phyloP scores from a whole-genome alignment of 2,329 filamentous ascomycete genomes.

The Clarireedia homoeocarpa region DNA sequence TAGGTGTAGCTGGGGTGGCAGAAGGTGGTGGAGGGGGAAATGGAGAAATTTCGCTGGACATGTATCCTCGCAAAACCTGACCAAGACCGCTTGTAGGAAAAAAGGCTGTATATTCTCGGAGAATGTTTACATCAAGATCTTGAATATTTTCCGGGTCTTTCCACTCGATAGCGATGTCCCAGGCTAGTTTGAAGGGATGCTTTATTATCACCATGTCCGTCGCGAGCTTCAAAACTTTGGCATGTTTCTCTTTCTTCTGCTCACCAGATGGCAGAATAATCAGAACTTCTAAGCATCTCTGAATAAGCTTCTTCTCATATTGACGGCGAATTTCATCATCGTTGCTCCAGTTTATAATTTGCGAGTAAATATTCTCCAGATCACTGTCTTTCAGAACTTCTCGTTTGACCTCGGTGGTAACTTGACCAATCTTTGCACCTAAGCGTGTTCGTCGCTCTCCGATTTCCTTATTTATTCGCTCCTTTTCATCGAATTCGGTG shows the following conservation, averaged over 20 bases:
- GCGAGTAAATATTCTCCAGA: slow-evolving; percentile 71
- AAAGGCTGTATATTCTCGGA: slow-evolving; percentile 72
- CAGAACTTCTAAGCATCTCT: slow-evolving; percentile 72
- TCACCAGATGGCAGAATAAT: slow-evolving; percentile 55
- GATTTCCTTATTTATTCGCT: slow-evolving; percentile 83
- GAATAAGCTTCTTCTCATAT: slow-evolving; percentile 85
- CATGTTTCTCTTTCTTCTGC: slow-evolving; percentile 62
- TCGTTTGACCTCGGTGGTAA: slow-evolving; percentile 78
- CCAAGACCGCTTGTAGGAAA: slow-evolving; percentile 80
- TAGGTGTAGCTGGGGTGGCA: slow-evolving; percentile 21
- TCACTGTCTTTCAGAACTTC: slow-evolving; percentile 72
- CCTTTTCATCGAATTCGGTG: slow-evolving; percentile 77
- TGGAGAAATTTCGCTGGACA: slow-evolving; percentile 77
- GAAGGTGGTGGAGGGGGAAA: slow-evolving; percentile 47
- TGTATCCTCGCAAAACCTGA: slow-evolving; percentile 73
- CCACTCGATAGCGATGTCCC: slow-evolving; percentile 89
- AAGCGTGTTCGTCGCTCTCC: slow-evolving; percentile 81
- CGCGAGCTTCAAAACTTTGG: slow-evolving; percentile 68
- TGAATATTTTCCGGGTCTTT: slow-evolving; percentile 65
- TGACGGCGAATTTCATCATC: slow-evolving; percentile 78
- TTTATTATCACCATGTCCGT: slow-evolving; percentile 95
- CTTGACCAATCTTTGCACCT: slow-evolving; percentile 74
- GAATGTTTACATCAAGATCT: slow-evolving; percentile 70
- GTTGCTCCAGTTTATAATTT: slow-evolving; percentile 81
- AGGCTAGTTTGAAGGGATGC: slow-evolving; percentile 81